Base-by-base conservation (phyloP, 495 filamentous ascomycete species). In the Neurospora sp. region DNA sequence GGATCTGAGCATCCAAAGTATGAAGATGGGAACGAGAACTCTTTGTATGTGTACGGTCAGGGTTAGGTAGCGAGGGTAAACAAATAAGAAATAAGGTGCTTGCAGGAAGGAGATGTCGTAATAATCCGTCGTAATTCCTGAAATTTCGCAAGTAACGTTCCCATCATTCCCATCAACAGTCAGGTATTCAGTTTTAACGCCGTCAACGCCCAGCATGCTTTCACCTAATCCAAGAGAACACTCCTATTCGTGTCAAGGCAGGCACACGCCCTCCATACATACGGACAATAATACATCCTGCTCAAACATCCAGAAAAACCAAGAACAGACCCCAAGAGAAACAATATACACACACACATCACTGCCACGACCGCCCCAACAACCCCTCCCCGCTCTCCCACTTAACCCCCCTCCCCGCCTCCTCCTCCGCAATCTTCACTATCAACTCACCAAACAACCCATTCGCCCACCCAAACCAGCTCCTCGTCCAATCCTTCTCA, bases 381-480 rank as follows among this genome's bases (percentile, higher is more conserved):
- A 80, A 62, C 16, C 80, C 77, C 27, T 75, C 70, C 7, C 72
- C 74, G 18, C 72, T 66, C 11, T 62, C 54, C 54, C 54, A 62
- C 66, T 69, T 27, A 5, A 78, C 70, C 14, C 75, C 77, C 73
- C 76, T 75, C 70, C 11, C 46, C 73, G 78, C 54, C 71, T 81
- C 80, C 10, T 82, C 77, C 62, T 77, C 76, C 6, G 77, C 76
- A 71, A 82, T 80, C 72, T 70, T 71, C 75, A 92, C 74, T 41
- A 92, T 84, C 80, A 88, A 83, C 78, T 91, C 88, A 3, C 90
- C 90, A 78, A 91, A 91, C 72, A 92, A 80, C 18, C 90, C 90
- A 76, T 91, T 92, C 6, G 88, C 89, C 90, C 90, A 91, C 2
- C 89, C 90, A 72, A 91, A 91, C 89, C 90, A 92, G 76, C 87